phyloP scores from a whole-genome alignment of 2,329 filamentous ascomycete species.

The Fusarium xylarioides region DNA sequence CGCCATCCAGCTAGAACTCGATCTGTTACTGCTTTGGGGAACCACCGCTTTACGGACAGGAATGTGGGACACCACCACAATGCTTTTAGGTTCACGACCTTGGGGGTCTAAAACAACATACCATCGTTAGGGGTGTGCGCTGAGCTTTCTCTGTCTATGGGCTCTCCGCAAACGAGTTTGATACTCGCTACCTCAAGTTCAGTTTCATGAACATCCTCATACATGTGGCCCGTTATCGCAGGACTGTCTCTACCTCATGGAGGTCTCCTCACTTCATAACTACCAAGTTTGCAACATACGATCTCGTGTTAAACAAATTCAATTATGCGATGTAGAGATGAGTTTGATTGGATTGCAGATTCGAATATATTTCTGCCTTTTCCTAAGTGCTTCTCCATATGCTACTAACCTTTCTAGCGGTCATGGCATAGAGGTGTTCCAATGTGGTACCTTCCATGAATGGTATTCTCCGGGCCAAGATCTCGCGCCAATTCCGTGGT shows the following conservation, averaged over 20 bases:
- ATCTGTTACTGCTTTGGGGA: constrained; percentile 12
- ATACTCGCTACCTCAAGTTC: background rate
- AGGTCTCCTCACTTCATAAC: background rate
- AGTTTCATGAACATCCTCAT: background rate
- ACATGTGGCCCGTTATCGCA: background rate
- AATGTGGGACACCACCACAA: constrained; percentile 28
- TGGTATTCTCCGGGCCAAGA: background rate
- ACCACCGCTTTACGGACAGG: constrained; percentile 7
- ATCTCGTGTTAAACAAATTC: background rate
- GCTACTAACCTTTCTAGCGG: background rate
- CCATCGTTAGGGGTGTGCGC: background rate
- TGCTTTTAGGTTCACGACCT: constrained; percentile 1
- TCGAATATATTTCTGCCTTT: background rate
- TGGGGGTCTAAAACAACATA: constrained; percentile 5
- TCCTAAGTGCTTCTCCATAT: background rate
- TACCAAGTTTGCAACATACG: background rate
- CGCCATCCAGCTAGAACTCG: background rate
- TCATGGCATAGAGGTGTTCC: background rate
- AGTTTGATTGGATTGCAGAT: background rate
- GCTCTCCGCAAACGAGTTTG: background rate
- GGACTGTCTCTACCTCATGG: background rate
- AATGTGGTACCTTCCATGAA: background rate
- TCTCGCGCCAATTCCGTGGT: background rate
- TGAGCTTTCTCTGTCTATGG: background rate
- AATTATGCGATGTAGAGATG: background rate